These are phyloP conservation scores for Phytophthora hybrid DNA, from an alignment of 352 stramenopile genomes.

Conservation along the genomic window DNA sequence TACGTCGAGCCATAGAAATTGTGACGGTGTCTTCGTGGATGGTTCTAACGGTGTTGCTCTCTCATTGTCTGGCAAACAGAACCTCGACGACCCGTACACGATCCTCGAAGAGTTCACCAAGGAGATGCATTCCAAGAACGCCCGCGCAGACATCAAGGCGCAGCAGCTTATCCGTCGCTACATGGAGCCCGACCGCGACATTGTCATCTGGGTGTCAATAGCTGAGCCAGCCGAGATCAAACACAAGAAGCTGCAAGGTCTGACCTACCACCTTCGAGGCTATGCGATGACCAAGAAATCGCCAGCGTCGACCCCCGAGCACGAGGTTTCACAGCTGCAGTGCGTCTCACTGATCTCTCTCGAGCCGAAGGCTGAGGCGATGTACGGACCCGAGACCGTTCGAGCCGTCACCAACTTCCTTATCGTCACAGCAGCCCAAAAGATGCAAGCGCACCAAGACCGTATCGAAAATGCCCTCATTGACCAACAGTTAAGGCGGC, in stretches of 20 bases:
- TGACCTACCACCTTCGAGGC: conserved; percentile 57
- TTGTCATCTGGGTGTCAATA: conserved; percentile 54
- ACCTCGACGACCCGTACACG: conserved; percentile 46
- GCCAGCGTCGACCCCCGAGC: conserved; percentile 22
- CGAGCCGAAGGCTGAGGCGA: conserved; percentile 31
- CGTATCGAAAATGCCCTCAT: conserved; percentile 42
- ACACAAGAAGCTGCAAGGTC: conserved; percentile 44
- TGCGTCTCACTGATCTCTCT: conserved; percentile 43
- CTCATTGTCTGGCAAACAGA: conserved; percentile 8
- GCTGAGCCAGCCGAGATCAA: conserved; percentile 63
- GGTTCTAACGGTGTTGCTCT: background rate
- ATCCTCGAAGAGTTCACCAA: conserved; percentile 65
- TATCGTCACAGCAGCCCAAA: conserved; percentile 38
- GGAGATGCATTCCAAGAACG: conserved; percentile 57
- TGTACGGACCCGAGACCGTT: conserved; percentile 34
- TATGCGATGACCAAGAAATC: conserved; percentile 55
- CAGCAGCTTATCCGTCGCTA: conserved; percentile 65
- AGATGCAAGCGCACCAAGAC: conserved; percentile 45
- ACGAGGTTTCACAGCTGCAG: conserved; percentile 37
- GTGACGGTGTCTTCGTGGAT: background rate
- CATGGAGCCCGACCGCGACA: conserved; percentile 53
- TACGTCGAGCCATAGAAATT: conserved; percentile 1
- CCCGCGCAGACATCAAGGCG: conserved; percentile 54
- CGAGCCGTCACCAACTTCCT: conserved; percentile 47
- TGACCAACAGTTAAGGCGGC: conserved; percentile 25